Base-by-base conservation (phyloP, 2,329 filamentous ascomycete genomes). In the Botryotinia globosa region DNA sequence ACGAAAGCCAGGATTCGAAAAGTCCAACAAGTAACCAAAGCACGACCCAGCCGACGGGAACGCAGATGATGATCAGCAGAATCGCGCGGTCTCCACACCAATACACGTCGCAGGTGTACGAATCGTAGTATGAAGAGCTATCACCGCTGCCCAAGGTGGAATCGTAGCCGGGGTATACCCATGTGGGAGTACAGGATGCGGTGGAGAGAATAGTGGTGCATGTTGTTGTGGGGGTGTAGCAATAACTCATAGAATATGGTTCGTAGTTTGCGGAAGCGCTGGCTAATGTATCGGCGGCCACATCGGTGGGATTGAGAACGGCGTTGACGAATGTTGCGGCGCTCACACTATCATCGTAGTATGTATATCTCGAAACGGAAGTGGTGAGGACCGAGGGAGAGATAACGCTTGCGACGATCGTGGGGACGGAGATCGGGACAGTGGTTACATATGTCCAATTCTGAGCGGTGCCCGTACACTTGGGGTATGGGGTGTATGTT, bases 1-100 rank as follows among this genome's bases (percentile, higher is more conserved):
- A 77, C 2, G 74, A 76, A 29, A 74, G 20, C 75, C 75, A 77
- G 37, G 45, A 73, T 54, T 77, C 76, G 16, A 67, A 63, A 8
- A 77, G 56, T 3, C 75, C 76, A 48, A 76, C 37, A 32, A 74
- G 9, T 2, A 77, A 20, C 74, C 74, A 77, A 18, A 77, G 34
- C 16, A 29, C 22, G 51, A 59, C 20, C 74, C 75, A 8, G 68
- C 63, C 4, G 67, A 69, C 37, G 61, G 68, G 29, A 58, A 69
- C 18, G 61, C 56, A 39, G 72, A 73, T 39, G 73, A n/a, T 1
- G 29, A 45, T 39, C 71, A 75, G 3, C 69, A 63, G 58, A 5
- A 65, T 6, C 48, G 69, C n/a, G 74, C 73, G 1, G 74, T 69
- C 6, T 66, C 63, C 18, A 72, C 73, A 56, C 72, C 71, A 16